phyloP scores from a whole-genome alignment of 257 asterid species.

The Nicotiana undulata region DNA sequence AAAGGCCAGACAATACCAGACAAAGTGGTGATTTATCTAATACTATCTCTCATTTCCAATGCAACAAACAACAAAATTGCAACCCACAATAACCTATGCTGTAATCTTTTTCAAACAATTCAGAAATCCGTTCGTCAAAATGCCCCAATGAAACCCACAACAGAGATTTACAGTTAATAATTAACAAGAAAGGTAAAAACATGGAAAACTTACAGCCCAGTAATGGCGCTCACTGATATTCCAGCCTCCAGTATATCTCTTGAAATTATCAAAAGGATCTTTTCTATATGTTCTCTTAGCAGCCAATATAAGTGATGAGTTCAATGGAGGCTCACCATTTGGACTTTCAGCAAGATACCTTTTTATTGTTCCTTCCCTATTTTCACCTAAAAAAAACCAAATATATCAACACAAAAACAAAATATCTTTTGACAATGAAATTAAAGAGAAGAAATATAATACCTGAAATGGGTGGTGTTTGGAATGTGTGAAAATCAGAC shows the following conservation, averaged over 20 bases:
- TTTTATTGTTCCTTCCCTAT: constrained; percentile 23
- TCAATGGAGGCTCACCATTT: constrained; percentile 30
- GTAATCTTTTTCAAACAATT: neutral
- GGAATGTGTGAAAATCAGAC: constrained; percentile 18
- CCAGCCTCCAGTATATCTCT: constrained; percentile 74
- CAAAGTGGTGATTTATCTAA: neutral
- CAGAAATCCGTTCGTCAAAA: too few species aligned
- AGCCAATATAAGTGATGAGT: constrained; percentile 70
- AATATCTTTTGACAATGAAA: neutral
- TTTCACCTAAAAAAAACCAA: constrained; percentile 23
- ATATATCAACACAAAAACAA: neutral
- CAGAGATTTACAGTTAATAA: neutral
- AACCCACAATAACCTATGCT: neutral
- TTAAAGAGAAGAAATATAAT: neutral
- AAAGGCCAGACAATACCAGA: neutral
- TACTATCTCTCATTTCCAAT: neutral
- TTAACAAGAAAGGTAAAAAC: neutral
- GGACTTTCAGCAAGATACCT: constrained; percentile 51
- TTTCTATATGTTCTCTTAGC: constrained; percentile 55
- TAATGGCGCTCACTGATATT: constrained; percentile 74
- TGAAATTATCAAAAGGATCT: constrained; percentile 62
- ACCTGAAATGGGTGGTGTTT: constrained; percentile 34
- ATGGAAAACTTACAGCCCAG: constrained; percentile 74
- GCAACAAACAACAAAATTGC: neutral
- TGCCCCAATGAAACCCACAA: neutral